Evolutionary conservation across 148 eudicot genomes (phyloP).

Genomic region (Amaranthus cruentus): DNA sequence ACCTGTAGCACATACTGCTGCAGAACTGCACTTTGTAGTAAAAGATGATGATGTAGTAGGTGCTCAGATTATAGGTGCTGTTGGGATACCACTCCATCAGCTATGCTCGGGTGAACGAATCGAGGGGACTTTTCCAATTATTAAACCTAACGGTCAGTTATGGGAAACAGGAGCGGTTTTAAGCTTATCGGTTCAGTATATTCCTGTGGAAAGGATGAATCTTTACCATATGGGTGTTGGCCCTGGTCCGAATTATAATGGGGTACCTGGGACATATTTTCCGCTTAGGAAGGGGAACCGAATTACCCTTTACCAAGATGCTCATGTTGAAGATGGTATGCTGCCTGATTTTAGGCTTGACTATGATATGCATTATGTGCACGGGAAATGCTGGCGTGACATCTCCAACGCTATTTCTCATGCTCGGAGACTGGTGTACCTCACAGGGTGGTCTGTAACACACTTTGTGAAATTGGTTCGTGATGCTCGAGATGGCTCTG

Average conservation of each 20-base stretch:
- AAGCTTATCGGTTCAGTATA: conserved; percentile 58
- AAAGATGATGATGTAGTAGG: conserved; percentile 70
- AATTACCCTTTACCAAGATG: conserved; percentile 89
- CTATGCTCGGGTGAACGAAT: conserved; percentile 36
- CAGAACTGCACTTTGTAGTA: conserved; percentile 67
- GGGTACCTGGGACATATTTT: conserved; percentile 81
- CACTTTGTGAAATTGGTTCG: conserved; percentile 65
- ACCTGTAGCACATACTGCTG: conserved; percentile 67
- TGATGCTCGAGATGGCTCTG: conserved; percentile 30
- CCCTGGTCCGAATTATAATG: conserved; percentile 44
- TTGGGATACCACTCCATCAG: conserved; percentile 52
- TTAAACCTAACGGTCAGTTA: conserved; percentile 38
- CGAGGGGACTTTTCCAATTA: conserved; percentile 59
- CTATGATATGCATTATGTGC: conserved; percentile 37
- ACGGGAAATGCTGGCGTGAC: conserved; percentile 85
- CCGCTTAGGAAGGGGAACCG: conserved; percentile 71
- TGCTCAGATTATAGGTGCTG: conserved; percentile 59
- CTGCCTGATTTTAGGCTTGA: conserved; percentile 66
- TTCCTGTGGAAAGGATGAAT: conserved; percentile 41
- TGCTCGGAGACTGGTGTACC: conserved; percentile 71
- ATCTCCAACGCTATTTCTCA: conserved; percentile 58
- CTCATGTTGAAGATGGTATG: conserved; percentile 59
- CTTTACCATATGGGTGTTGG: conserved; percentile 63
- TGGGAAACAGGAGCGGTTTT: conserved; percentile 55
- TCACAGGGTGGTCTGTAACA: conserved; percentile 90